Percentiles rank a stretch among this genome's conserved stretches.
These are phyloP conservation scores for Pythium rhizo-oryzae DNA, from an alignment of 352 stramenopile species.

Conservation along the genomic window DNA sequence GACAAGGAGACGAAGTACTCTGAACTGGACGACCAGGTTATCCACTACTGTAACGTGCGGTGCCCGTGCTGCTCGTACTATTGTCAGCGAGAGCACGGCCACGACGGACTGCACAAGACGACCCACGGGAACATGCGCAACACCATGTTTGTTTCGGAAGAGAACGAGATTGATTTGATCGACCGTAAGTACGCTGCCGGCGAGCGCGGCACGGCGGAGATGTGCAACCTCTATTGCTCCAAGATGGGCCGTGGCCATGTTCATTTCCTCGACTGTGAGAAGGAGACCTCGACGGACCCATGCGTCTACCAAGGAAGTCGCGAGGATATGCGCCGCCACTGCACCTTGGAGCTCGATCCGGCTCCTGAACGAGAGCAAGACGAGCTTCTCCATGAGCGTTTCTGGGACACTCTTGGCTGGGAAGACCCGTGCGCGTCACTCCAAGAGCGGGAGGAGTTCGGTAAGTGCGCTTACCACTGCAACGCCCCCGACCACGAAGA, in stretches of 20 bases:
- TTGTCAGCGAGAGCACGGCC: constrained; percentile 62
- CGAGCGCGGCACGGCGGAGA: constrained; percentile 70
- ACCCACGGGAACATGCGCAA: constrained; percentile 85
- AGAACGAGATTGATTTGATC: constrained; percentile 63
- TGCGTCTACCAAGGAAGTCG: constrained; percentile 12
- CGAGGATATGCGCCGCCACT: constrained; percentile 71
- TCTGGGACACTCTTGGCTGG: constrained; percentile 78
- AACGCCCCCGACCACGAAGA: constrained; percentile 67
- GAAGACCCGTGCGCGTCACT: constrained; percentile 67
- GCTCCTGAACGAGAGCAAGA: constrained; percentile 59
- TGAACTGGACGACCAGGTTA: constrained; percentile 11
- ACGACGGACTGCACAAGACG: constrained; percentile 58
- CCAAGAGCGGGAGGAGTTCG: constrained; percentile 63
- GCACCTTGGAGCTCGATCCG: constrained; percentile 50
- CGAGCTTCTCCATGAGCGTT: constrained; percentile 75
- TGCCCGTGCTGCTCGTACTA: constrained; percentile 82
- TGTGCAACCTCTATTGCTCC: constrained; percentile 82
- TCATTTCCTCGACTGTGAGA: constrained; percentile 72
- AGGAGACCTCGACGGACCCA: constrained; percentile 18
- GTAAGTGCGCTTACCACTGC: constrained; percentile 72
- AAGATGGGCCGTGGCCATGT: constrained; percentile 81
- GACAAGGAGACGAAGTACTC: constrained; percentile 18
- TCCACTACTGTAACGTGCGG: constrained; percentile 73
- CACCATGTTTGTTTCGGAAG: constrained; percentile 67
- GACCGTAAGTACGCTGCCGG: constrained; percentile 74